Percentiles rank a stretch among this genome's conserved stretches.
phyloP scores from a whole-genome alignment of 1,139 yeast genomes.

The Williopsis jadinii region DNA sequence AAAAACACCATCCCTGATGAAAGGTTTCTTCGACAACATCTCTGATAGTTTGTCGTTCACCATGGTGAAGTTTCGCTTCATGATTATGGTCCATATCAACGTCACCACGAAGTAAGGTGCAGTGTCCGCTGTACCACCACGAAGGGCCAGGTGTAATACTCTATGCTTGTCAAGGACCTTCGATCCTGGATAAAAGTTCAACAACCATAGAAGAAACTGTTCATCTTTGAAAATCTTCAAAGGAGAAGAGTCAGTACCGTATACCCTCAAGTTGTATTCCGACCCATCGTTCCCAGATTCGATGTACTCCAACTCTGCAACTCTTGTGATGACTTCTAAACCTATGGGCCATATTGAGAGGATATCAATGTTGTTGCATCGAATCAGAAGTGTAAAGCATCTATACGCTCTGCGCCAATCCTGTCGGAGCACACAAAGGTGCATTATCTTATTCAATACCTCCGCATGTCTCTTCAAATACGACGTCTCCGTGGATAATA shows the following conservation, averaged over 20 bases:
- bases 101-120: constrained; percentile 10
- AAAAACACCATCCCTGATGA: constrained; percentile 15
- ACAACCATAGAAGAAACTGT: constrained; percentile 18
- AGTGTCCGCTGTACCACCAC: constrained; percentile 7
- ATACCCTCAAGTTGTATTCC: constrained; percentile 10
- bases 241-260: constrained; percentile 1
- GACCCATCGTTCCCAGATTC: constrained; percentile 4
- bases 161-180: background rate
- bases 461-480: constrained; percentile 18
- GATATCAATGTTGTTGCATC: constrained; percentile 44
- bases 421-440: constrained; percentile 31
- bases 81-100: constrained; percentile 15
- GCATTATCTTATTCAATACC: constrained; percentile 16
- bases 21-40: constrained; percentile 13
- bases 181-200: constrained; percentile 7
- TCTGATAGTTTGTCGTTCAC: constrained; percentile 16
- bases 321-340: constrained; percentile 31
- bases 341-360: constrained; percentile 57
- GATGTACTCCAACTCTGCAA: constrained; percentile 11
- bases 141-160: constrained; percentile 4
- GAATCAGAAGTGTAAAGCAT: constrained; percentile 40
- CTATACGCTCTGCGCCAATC: constrained; percentile 53
- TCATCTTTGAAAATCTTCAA: constrained; percentile 14
- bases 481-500: constrained; percentile 8
- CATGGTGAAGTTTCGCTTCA: constrained; percentile 12